Conservation (phyloP, 2,329 filamentous ascomycete species). For the Pyrenophora seminiperda region DNA sequence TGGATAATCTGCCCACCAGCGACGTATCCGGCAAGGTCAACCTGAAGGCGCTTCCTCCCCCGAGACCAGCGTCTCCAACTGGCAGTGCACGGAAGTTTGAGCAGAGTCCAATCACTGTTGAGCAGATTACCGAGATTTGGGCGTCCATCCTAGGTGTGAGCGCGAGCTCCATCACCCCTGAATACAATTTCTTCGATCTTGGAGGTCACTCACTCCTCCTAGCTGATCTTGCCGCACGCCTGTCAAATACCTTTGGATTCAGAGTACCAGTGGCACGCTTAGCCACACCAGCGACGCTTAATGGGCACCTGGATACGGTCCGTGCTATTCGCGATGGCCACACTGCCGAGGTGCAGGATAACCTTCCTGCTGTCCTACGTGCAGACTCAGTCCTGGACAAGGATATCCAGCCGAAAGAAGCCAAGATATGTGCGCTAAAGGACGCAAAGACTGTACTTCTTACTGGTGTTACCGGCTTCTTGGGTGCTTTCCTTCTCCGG, state of each 20-base stretch:
- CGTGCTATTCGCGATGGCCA: constrained; percentile 72
- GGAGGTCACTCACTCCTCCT: constrained; percentile 79
- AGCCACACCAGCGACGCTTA: constrained; percentile 72
- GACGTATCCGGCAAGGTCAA: constrained; percentile 81
- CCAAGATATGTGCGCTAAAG: constrained; percentile 63
- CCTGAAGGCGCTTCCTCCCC: constrained; percentile 71
- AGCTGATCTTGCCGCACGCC: constrained; percentile 74
- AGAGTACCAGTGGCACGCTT: constrained; percentile 72
- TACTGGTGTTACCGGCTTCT: constrained; percentile 76
- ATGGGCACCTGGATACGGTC: constrained; percentile 74
- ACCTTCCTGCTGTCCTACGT: constrained; percentile 71
- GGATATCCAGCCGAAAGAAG: constrained; percentile 65
- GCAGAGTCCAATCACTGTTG: constrained; percentile 68
- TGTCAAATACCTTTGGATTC: constrained; percentile 74
- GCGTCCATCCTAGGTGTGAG: constrained; percentile 71
- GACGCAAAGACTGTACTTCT: constrained; percentile 72
- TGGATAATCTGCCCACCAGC: constrained; percentile 73
- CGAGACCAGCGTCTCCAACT: constrained; percentile 55
- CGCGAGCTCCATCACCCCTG: constrained; percentile 64
- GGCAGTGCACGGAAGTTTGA: constrained; percentile 55
- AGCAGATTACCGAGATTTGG: constrained; percentile 74
- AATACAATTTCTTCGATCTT: constrained; percentile 81
- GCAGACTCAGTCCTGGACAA: constrained; percentile 70
- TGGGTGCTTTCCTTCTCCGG: constrained; percentile 75
- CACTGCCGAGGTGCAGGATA: constrained; percentile 74